Percentiles rank a stretch among this genome's conserved stretches.
Conservation (phyloP, 768 basidiomycete genomes). For the Suillus weaverae region DNA sequence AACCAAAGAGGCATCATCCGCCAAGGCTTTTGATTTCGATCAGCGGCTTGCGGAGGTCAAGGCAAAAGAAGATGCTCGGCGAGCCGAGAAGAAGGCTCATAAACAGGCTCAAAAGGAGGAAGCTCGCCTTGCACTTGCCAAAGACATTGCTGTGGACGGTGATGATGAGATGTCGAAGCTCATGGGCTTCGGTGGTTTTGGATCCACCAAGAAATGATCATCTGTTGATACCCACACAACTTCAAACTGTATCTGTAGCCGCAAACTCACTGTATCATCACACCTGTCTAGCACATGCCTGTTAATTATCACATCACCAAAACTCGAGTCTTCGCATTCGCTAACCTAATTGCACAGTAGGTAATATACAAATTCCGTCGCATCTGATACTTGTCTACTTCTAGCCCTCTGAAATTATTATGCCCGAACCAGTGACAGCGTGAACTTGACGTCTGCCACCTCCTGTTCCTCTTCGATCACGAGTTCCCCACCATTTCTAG, state of each 20-base stretch:
- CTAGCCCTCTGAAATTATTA: slow-evolving; percentile 13
- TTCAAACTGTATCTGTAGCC: slow-evolving; percentile 14
- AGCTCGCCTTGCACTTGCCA: slow-evolving; percentile 62
- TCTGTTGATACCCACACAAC: slow-evolving; percentile 20
- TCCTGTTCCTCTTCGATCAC: slow-evolving; percentile 89
- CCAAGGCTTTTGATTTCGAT: slow-evolving; percentile 95
- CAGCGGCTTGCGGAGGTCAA: slow-evolving; percentile 82
- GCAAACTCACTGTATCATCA: slow-evolving; percentile 16
- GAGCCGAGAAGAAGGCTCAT: slow-evolving; percentile 74
- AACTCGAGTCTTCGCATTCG: background rate
- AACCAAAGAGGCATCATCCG: slow-evolving; percentile 77
- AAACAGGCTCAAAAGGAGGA: slow-evolving; percentile 80
- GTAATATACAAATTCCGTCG: slow-evolving; percentile 24
- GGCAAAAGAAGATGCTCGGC: slow-evolving; percentile 63
- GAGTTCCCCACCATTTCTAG: slow-evolving; percentile 48
- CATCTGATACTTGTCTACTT: background rate
- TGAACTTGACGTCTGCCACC: slow-evolving; percentile 75
- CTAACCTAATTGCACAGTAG: slow-evolving; percentile 13
- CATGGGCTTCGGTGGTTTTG: slow-evolving; percentile 95
- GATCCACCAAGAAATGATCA: slow-evolving; percentile 74
- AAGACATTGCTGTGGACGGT: slow-evolving; percentile 45
- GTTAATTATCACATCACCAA: background rate
- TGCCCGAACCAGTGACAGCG: slow-evolving; percentile 58
- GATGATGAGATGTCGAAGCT: slow-evolving; percentile 71
- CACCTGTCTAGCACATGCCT: slow-evolving; percentile 4